These are phyloP conservation scores for Scedosporium aurantiacum DNA, from an alignment of 2,329 filamentous ascomycete species.

Conservation along the genomic window DNA sequence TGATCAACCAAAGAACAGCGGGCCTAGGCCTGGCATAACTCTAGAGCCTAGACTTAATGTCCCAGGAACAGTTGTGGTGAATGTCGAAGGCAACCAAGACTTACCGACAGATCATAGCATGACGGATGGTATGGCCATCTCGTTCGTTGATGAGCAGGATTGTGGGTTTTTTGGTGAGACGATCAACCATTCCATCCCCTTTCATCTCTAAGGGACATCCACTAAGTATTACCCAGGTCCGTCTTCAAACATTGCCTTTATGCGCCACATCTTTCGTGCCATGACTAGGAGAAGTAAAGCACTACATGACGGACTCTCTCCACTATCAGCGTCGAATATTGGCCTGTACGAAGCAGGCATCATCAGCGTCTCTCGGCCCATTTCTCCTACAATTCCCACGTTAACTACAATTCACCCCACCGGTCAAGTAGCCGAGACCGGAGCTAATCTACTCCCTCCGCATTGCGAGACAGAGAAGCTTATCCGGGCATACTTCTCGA, in stretches of 20 bases:
- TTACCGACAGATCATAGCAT: conserved; percentile 10
- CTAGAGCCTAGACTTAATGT: not conserved
- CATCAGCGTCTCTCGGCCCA: not conserved
- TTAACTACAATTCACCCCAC: not conserved
- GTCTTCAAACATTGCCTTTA: conserved; percentile 16
- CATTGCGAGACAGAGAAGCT: conserved; percentile 12
- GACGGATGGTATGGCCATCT: conserved; percentile 15
- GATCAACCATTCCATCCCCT: not conserved
- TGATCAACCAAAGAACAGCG: too few species aligned
- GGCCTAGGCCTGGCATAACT: too few species aligned
- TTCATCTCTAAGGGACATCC: not conserved
- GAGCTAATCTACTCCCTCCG: conserved; percentile 8
- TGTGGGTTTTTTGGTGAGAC: conserved; percentile 13
- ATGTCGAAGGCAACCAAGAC: conserved; percentile 10
- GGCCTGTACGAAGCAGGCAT: conserved; percentile 4
- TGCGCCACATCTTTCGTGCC: conserved; percentile 9
- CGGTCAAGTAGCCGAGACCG: conserved; percentile 4
- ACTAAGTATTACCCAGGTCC: conserved; percentile 7
- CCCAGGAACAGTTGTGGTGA: conserved; percentile 5
- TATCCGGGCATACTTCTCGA: conserved; percentile 15
- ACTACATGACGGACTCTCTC: not conserved
- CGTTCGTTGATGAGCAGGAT: conserved; percentile 12
- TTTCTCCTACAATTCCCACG: conserved; percentile 4
- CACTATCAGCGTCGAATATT: not conserved
- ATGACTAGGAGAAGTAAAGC: conserved; percentile 1